Evolutionary conservation across 1,139 yeast genomes (phyloP), one percentile per base, ranked within the genome.

Genomic region (Yamadazyma dushanensis): DNA sequence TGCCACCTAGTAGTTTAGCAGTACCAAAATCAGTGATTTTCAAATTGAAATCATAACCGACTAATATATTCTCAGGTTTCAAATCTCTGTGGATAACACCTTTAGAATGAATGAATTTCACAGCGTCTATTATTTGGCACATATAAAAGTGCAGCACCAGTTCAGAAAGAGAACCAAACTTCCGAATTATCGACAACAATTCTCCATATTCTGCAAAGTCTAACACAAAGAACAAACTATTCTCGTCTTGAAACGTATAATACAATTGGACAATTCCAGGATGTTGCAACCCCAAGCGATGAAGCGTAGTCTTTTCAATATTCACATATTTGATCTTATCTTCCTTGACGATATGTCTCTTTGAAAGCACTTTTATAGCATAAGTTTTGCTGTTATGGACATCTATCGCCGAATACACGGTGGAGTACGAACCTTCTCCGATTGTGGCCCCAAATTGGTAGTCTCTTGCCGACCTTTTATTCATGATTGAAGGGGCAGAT

Each of bases 11-110:
- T 22, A 94, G 63, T 57, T 89, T 90, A 2, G 98, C 98, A 1
- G 98, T 94, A 17, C 99, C 99, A 61, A 94, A 94, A 61, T 94
- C 99, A n/a, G 98, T 92, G 37, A 94, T 77, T 58, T 89, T 89
- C 40, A 92, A 71, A 46, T 86, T 80, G 79, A 85, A 81, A 40
- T 85, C 81, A 42, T 74, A 73, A 49, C 90, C 95, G 36, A 94
- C 78, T 45, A 92, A 65, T 26, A 84, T 82, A 54, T 92, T 92
- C 53, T 92, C 99, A 0, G 99, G 99, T 61, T 92, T 92, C 47
- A 92, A 71, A 59, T 92, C 99, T 44, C 99, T 76, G 57, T 92
- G 99, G 31, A 92, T 80, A 14, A 94, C 85, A 8, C 98, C 98
- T 43, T 69, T 68, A 61, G 63, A 70, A 44, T 92, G 98, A 73